Evolutionary conservation across 1,284 basidiomycete genomes (phyloP), one percentile per base, ranked within the genome.

Genomic region (Rhodotorula sp.): DNA sequence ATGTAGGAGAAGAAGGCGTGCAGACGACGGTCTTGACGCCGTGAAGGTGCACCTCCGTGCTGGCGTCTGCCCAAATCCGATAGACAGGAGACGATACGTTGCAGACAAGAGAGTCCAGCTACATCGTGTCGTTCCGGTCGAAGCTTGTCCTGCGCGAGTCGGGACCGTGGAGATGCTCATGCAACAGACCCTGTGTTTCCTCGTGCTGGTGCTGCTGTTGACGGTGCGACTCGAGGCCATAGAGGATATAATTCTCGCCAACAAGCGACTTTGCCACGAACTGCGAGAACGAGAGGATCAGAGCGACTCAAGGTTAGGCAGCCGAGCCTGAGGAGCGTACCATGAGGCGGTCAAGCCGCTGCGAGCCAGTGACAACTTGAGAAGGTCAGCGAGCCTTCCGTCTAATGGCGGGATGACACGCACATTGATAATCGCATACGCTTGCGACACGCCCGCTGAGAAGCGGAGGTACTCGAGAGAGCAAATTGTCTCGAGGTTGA

Each of bases 401-500:
- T 19, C 59, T 4, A 45, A 34, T 23, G 12, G 25, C 16, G 12
- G 13, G 34, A 34, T 27, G 19, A 44, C 46, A 54, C 61, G 25
- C n/a, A 63, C 61, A 46, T 77, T 77, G 4, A 71, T 50, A 12
- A 77, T 65, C 3, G 73, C 75, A 53, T 77, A 77, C 17, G 57
- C 65, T 10, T 69, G 61, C 5, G 64, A 67, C 17, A 73, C 67
- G 7, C 75, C 75, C 16, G 60, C 64, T 44, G 71, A 73, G 62
- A 75, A 77, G 25, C 71, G 56, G 12, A 77, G 52, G 52, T 77
- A 77, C 2, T 77, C 74, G 46, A 77, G 56, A n/a, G 71, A 73
- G 50, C 71, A 77, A 44, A 77, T 68, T 21, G 70, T 73, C n/a
- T 65, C 60, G 49, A 77, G 61, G 34, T 68, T 64, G 50, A 77